Evolutionary conservation across 140 eudicot species (phyloP), one percentile per base, ranked within the genome.

Genomic region (Ambrosia hybrid): DNA sequence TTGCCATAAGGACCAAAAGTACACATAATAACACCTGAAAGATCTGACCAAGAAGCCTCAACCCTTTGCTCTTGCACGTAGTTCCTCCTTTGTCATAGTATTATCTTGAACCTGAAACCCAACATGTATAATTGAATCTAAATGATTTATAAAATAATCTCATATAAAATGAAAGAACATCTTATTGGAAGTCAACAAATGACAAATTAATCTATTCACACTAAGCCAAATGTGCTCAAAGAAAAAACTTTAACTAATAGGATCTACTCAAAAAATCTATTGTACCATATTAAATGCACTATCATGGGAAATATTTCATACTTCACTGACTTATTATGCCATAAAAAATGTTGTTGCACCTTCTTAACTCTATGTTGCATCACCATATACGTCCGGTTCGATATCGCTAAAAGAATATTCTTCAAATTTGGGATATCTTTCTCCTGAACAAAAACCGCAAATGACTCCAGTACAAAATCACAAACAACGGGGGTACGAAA

Each of bases 401-500:
- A 81, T 14, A 88, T 88, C 17, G 92, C 78, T 0, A 62, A n/a
- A 34, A 91, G 92, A 77, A 91, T 86, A 9, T 69, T 79, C 83
- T 86, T 91, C 85, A 88, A 60, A 65, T 88, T 84, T 16, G 91
- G 96, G 1, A 91, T 77, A 71, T 91, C 97, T 70, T 83, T 91
- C 78, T 91, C 97, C 17, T 21, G 14, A 15, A 91, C 86, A 30
- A 91, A 88, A 61, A 91, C 95, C n/a, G 95, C 88, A 79, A 91
- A 91, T n/a, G n/a, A n/a, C n/a, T n/a, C n/a, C n/a, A 90, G 39
- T 91, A 80, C 84, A 91, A 76, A 21, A 85, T 82, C 86, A 89
- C 98, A 7, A 83, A 92, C n/a, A 68, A 92, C 89, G 98, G 98
- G 3, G 98, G 98, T 3, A 92, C 91, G 17, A 89, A 92, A n/a